Base-by-base conservation (phyloP, 1,139 yeast genomes). In the Blastobotrys elegans region DNA sequence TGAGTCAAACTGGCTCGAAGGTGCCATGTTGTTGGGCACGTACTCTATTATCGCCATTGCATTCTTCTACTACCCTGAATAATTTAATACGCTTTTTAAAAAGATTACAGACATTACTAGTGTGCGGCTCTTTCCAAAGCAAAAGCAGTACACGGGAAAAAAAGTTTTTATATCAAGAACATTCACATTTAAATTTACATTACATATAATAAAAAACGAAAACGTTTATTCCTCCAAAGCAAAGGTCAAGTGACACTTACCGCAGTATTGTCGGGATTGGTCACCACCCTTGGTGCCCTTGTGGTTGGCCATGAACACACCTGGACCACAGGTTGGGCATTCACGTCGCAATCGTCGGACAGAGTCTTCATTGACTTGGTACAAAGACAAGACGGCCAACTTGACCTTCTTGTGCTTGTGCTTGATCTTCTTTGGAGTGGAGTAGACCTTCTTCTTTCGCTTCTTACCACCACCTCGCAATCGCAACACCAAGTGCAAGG, bases 391-490 rank as follows among this genome's bases (percentile, higher is more conserved):
- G 75, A 92, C 97, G 76, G 97, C 97, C 72, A 92, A 83, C 85
- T 92, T 92, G 79, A 86, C 86, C 82, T 90, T 90, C 88, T 88
- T 92, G 85, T 88, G 96, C 86, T 88, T 89, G 95, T 92, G 97
- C 80, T 80, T 88, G 80, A 92, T 87, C 86, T 90, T 92, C 92
- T 92, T 92, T 82, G 99, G 99, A 73, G 98, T 92, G 81, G 97
- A 90, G 92, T 92, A 94, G 73, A 89, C 97, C 96, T 94, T 94
- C 90, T 89, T 89, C 89, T 87, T 88, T 87, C 95, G 90, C 89
- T 92, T 92, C 86, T 92, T 92, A 86, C 97, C 97, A 81, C 96
- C 96, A 85, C 97, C 97, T 83, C 97, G 87, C 75, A 92, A 87
- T 83, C 97, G 89, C 62, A 92, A 80, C 70, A 92, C 97, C 76